These are phyloP conservation scores for Backusella tarrabulga DNA, from an alignment of 192 early-diverging fungal genomes.

Conservation along the genomic window DNA sequence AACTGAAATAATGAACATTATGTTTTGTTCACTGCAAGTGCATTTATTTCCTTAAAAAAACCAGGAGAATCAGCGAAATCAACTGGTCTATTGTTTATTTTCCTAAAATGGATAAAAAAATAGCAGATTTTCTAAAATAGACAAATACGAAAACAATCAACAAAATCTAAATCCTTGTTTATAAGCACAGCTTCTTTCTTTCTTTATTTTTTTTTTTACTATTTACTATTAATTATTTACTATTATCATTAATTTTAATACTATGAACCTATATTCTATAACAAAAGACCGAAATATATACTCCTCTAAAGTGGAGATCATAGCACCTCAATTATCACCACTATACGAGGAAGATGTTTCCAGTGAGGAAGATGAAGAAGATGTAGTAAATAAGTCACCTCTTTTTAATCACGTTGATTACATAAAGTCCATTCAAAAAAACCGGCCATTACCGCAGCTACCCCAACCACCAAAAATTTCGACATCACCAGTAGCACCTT, in stretches of 20 bases:
- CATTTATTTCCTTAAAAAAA: no score
- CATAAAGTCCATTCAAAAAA: neutral
- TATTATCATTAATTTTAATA: neutral
- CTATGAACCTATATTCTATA: neutral
- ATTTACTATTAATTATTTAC: no score
- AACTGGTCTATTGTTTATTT: neutral
- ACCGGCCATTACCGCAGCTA: neutral
- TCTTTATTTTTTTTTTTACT: neutral
- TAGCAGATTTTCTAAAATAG: neutral
- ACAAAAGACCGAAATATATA: neutral
- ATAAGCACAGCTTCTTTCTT: neutral
- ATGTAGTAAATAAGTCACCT: neutral
- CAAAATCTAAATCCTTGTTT: neutral
- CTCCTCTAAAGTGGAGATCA: neutral
- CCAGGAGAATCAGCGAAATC: neutral
- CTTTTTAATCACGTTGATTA: constrained; percentile 3
- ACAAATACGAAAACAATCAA: neutral
- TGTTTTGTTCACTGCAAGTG: no score
- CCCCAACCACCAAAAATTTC: neutral
- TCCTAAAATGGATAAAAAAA: neutral
- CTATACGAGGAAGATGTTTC: neutral
- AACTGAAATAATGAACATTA: no score
- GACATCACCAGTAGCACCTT: neutral
- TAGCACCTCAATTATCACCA: neutral
- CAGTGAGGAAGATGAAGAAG: neutral